Conservation (phyloP, 148 eudicot species). For the Chenopodium quinoa region DNA sequence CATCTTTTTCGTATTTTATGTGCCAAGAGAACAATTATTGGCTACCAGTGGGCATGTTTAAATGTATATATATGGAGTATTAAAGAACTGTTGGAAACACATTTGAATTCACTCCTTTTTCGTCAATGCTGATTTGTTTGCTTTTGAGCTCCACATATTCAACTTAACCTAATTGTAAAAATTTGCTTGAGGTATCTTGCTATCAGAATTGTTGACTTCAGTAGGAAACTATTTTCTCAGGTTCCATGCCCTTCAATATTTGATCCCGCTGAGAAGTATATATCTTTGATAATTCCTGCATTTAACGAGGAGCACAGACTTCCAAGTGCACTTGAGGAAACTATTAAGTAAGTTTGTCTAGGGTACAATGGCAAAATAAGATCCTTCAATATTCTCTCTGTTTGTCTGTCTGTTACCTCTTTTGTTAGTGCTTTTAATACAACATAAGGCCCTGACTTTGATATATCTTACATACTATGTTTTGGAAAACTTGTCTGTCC, state of each 20-base stretch:
- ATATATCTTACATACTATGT: background rate
- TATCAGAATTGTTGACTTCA: conserved; percentile 4
- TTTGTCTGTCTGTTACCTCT: background rate
- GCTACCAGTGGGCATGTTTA: background rate
- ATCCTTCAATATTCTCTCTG: background rate
- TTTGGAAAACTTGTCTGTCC: background rate
- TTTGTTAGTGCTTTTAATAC: background rate
- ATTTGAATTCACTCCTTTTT: background rate
- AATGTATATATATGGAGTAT: background rate
- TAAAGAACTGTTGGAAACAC: background rate
- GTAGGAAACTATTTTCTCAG: conserved; percentile 40
- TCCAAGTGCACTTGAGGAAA: conserved; percentile 85
- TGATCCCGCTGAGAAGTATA: conserved; percentile 86
- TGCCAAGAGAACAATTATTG: background rate
- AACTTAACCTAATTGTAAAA: background rate
- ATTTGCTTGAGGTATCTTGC: background rate
- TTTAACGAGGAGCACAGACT: conserved; percentile 92
- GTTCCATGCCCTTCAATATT: conserved; percentile 76
- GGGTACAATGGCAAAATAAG: background rate
- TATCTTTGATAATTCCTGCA: conserved; percentile 91
- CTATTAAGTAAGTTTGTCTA: conserved; percentile 54
- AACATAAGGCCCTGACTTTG: background rate
- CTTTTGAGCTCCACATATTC: background rate
- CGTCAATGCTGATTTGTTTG: background rate
- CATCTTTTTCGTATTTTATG: background rate